Conservation (phyloP, 2,329 filamentous ascomycete species). For the Berkeleyomyces basicola region DNA sequence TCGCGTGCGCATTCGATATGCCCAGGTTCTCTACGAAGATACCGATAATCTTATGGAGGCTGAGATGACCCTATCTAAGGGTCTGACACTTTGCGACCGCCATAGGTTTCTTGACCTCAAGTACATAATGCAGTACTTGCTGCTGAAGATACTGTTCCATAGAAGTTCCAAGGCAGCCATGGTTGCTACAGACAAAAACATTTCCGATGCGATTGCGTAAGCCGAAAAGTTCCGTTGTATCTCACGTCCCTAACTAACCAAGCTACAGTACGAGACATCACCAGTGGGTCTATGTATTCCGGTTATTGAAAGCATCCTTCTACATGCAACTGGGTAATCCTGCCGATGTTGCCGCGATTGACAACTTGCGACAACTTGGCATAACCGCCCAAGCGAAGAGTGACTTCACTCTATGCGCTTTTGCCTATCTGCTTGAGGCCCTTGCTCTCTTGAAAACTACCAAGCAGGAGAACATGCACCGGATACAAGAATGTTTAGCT, state of each 20-base stretch:
- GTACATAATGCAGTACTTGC: constrained; percentile 60
- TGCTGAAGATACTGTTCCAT: constrained; percentile 53
- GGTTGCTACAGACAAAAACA: constrained; percentile 52
- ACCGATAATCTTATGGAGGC: constrained; percentile 60
- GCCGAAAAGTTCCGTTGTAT: constrained; percentile 17
- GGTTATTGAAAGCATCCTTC: constrained; percentile 55
- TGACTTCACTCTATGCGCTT: constrained; percentile 47
- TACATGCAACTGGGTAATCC: constrained; percentile 44
- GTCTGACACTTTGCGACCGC: constrained; percentile 50
- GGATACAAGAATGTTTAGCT: constrained; percentile 58
- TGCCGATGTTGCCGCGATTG: constrained; percentile 46
- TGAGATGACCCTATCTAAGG: constrained; percentile 55
- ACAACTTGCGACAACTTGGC: constrained; percentile 50
- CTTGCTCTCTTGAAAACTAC: constrained; percentile 49
- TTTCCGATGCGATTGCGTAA: constrained; percentile 50
- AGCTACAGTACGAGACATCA: constrained; percentile 41
- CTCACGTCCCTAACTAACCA: constrained; percentile 15
- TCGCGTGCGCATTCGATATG: constrained; percentile 52
- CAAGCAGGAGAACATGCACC: constrained; percentile 48
- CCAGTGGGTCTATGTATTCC: constrained; percentile 62
- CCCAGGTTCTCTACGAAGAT: constrained; percentile 54
- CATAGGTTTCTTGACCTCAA: constrained; percentile 43
- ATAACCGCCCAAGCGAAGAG: constrained; percentile 40
- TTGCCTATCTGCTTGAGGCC: constrained; percentile 51
- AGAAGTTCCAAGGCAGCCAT: constrained; percentile 56